Base-by-base conservation (phyloP, 768 basidiomycete species). In the Mycena alexandri region DNA sequence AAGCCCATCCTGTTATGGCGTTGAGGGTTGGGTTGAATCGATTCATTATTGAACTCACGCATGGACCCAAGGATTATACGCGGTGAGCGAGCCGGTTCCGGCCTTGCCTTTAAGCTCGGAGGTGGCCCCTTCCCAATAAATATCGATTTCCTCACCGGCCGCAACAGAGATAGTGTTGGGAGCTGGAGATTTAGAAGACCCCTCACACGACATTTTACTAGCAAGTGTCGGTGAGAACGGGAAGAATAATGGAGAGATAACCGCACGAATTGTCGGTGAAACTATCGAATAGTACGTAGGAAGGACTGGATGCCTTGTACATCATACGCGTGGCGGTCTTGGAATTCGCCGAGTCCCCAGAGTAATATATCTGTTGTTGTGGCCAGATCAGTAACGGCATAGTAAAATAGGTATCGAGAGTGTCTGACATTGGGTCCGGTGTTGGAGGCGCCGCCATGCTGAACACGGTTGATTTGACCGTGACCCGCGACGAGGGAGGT, bases 31-130 rank as follows among this genome's bases (percentile, higher is more conserved):
- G 6, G 10, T 14, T 12, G 34, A 13, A 16, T 34, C 11, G 55
- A 54, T 24, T 19, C 22, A 10, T 5, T 13, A 11, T 3, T 9
- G 16, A 38, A 60, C 74, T 60, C 24, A 75, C 74, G 74, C 74
- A 44, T 75, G 74, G 24, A 75, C 72, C 74, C 74, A 75, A 48
- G 74, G 72, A 29, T 73, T 71, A 41, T 73, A 70, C 36, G 63
- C 66, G 2, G 65, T 61, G 22, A 70, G 52, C 1, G 67, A 57
- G 21, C 74, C 72, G 34, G 73, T 72, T 12, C 72, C 74, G 19
- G 64, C 22, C 58, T 75, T 55, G 6, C 68, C 66, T 8, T 67
- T 63, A 3, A 75, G 63, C 33, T 75, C 74, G 5, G 55, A 47
- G 3, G 74, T 75, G 24, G 74, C 74, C 5, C 74, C 74, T 55